A percentile compares a stretch with the other conserved stretches of the same genome.
phyloP scores from a whole-genome alignment of 116 monocot species.

The Cymodocea nodosa region DNA sequence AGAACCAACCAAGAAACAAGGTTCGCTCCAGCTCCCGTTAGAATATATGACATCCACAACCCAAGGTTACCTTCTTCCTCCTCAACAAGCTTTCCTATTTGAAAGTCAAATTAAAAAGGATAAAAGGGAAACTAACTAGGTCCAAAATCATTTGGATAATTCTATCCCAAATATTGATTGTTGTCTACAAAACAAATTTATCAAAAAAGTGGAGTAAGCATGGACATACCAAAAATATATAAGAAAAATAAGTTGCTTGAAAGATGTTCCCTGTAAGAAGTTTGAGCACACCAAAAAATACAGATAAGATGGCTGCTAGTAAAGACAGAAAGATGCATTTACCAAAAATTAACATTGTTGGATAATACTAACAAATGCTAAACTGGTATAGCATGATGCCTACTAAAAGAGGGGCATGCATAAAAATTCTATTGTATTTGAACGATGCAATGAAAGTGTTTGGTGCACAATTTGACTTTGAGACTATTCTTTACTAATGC shows the following conservation, averaged over 20 bases:
- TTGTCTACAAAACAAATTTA: not conserved
- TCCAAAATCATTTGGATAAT: not conserved
- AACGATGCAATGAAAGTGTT: too few relatives aligned
- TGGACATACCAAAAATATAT: slow-evolving; percentile 87
- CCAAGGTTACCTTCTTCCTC: slow-evolving; percentile 94
- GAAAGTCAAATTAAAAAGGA: not conserved
- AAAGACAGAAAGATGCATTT: too few relatives aligned
- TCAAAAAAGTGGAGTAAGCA: not conserved
- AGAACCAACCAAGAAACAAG: slow-evolving; percentile 90
- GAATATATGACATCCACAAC: slow-evolving; percentile 89
- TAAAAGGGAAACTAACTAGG: not conserved
- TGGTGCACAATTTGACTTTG: too few relatives aligned
- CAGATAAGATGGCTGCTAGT: too few relatives aligned
- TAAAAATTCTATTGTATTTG: too few relatives aligned
- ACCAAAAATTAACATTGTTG: too few relatives aligned
- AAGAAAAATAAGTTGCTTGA: slow-evolving; percentile 96
- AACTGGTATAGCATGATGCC: too few relatives aligned
- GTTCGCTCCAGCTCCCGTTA: slow-evolving; percentile 90
- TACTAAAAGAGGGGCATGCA: too few relatives aligned
- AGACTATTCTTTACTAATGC: too few relatives aligned
- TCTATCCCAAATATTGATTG: not conserved
- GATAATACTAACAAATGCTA: too few relatives aligned
- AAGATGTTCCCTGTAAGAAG: slow-evolving; percentile 74
- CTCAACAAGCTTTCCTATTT: slow-evolving; percentile 91
- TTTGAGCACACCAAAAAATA: not conserved